Base-by-base conservation (phyloP, 2,329 filamentous ascomycete genomes). In the Eutypa lata region DNA sequence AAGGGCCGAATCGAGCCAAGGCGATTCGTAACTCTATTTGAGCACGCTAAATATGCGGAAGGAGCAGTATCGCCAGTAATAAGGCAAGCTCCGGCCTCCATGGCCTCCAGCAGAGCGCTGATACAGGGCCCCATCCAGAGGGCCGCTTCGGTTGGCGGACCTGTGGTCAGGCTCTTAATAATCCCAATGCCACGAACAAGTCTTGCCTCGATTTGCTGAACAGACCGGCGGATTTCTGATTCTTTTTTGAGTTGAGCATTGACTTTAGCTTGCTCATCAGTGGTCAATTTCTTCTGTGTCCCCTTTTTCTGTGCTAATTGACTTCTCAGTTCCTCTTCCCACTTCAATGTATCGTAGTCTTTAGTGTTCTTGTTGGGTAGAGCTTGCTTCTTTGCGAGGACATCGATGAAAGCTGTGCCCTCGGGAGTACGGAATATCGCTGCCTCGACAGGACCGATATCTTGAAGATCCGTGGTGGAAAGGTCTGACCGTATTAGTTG, bases 291-390 rank as follows among this genome's bases (percentile, higher is more conserved):
- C 75, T 91, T 93, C 62, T 91, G 85, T 55, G 89, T 84, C 1
- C 93, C 93, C 70, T 93, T 96, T 76, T 97, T 99, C 67, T 90
- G 81, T n/a, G 92, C 91, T 40, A 99, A 73, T 63, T 97, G 91
- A 38, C 84, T 81, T 53, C 92, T 82, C 7, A 99, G 79, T 58
- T 99, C 94, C 68, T 93, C 89, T 71, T 99, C 94, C 94, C 95
- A 99, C 71, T 96, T 97, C 40, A 97, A 73, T 1, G 91, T 95
- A 62, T 99, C 91, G 63, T 97, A 96, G 68, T 97, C 94, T 69
- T 96, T 97, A 47, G 84, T 87, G 64, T 91, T 96, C 73, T 96
- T 97, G 72, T 91, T 88, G 3, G 91, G 85, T 2, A 88, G 74
- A 37, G 79, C 76, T 55, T 83, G 83, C 68, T 96, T 96, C 67